Evolutionary conservation across 306 rosid genomes (phyloP), one percentile per base, ranked within the genome.

Genomic region (Vigna angularis): DNA sequence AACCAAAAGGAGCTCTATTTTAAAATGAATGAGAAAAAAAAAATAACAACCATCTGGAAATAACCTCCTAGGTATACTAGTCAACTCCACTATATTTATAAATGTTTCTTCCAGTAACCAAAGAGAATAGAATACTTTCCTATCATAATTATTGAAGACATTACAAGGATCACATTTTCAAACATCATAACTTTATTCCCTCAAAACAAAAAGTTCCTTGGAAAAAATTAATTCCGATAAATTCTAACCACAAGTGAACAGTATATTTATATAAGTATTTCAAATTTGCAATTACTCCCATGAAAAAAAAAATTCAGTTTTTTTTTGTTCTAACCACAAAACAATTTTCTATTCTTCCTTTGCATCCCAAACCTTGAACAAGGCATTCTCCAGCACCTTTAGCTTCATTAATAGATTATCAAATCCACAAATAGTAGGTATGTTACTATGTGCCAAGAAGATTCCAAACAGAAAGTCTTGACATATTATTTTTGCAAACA

Each of bases 81-180:
- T 73, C 72, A 57, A 66, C 67, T 67, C 71, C 74, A 74, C 74
- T 65, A 67, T 57, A 32, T 22, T 61, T 47, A 53, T 69, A 52
- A 58, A 11, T 59, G 56, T 78, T 73, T 74, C 74, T 52, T 74
- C 78, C 14, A 68, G 80, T 65, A 74, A 63, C 57, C 49, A 52
- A 79, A 63, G 36, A 49, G 18, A 51, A 8, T 34, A 70, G 48
- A 79, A 42, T 49, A 79, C 47, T 36, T 38, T 72, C 8, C 14
- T 14, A 45, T 26, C 28, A 63, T 9, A 34, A 62, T 30, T 48
- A 62, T 62, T 62, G 59, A 11, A 44, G 40, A 44, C 75, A 44
- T 79, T 34, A 67, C 40, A 50, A 28, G 40, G 38, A 61, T 56
- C 42, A 62, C 38, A 48, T 69, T 52, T 49, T 70, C 77, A 69